phyloP scores from a whole-genome alignment of 1,139 yeast genomes.

The Blastobotrys elegans region DNA sequence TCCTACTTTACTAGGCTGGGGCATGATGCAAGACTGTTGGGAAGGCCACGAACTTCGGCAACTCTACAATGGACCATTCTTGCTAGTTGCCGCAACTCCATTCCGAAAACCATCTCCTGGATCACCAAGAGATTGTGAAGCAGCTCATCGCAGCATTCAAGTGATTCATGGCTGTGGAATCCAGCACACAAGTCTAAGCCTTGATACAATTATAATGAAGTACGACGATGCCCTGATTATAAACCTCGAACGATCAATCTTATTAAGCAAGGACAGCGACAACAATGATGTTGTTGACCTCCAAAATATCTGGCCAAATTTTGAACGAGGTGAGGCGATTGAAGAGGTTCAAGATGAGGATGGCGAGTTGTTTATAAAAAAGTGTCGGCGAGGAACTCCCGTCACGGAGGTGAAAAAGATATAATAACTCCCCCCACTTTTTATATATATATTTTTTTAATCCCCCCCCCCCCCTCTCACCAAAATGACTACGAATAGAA shows the following conservation, averaged over 20 bases:
- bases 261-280: neutral
- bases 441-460: neutral
- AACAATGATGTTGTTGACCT: too few relatives aligned
- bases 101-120: neutral
- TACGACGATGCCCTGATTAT: neutral
- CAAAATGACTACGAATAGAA: neutral
- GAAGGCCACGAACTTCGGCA: constrained; percentile 1
- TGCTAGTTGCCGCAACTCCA: constrained; percentile 3
- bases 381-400: too few relatives aligned
- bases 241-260: constrained; percentile 1
- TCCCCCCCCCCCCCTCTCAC: neutral
- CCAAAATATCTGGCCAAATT: neutral
- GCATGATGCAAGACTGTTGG: constrained; percentile 3
- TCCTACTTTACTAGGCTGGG: constrained; percentile 3
- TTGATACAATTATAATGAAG: constrained; percentile 4
- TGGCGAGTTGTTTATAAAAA: too few relatives aligned
- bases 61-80: constrained; percentile 9
- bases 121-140: constrained; percentile 2
- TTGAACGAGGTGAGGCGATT: neutral
- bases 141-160: neutral
- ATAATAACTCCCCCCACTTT: neutral
- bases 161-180: neutral
- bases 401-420: neutral
- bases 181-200: constrained; percentile 3
- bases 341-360: neutral